Percentiles rank a stretch among this genome's conserved stretches.
These are phyloP conservation scores for Hippophae tibetana DNA, from an alignment of 306 rosid species.

Conservation along the genomic window DNA sequence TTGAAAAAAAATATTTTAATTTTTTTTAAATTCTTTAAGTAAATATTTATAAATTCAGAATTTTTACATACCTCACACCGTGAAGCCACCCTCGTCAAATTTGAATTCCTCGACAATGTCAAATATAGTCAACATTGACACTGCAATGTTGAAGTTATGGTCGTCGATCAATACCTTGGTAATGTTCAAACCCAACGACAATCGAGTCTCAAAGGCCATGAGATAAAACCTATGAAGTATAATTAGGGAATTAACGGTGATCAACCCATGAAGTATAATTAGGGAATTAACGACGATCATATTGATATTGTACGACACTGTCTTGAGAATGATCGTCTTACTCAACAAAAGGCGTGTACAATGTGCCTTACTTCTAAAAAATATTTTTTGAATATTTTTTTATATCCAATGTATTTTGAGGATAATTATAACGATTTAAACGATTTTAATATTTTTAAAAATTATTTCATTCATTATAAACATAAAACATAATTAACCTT, in stretches of 20 bases:
- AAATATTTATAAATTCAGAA: no score
- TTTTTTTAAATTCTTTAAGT: no score
- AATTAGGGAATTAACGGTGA: slow-evolving; percentile 63
- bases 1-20: no score
- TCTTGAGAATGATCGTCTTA: slow-evolving; percentile 25
- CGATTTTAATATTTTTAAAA: no score
- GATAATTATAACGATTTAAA: no score
- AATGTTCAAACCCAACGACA: slow-evolving; percentile 62
- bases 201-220: slow-evolving; percentile 78
- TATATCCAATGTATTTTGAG: fast-evolving
- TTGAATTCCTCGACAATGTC: slow-evolving; percentile 84
- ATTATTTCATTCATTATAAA: no score
- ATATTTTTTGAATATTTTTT: no score
- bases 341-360: no score
- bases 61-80: no score
- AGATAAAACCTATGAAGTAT: slow-evolving; percentile 72
- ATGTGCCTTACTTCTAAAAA: no score
- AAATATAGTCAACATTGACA: slow-evolving; percentile 70
- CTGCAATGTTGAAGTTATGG: slow-evolving; percentile 83
- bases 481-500: no score
- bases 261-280: slow-evolving; percentile 58
- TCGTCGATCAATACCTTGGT: slow-evolving; percentile 64
- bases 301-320: slow-evolving; percentile 76
- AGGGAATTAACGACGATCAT: slow-evolving; percentile 64
- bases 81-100: slow-evolving; percentile 56